Conservation (phyloP, 2,329 filamentous ascomycete genomes). For the Metarhizium anisopliae region DNA sequence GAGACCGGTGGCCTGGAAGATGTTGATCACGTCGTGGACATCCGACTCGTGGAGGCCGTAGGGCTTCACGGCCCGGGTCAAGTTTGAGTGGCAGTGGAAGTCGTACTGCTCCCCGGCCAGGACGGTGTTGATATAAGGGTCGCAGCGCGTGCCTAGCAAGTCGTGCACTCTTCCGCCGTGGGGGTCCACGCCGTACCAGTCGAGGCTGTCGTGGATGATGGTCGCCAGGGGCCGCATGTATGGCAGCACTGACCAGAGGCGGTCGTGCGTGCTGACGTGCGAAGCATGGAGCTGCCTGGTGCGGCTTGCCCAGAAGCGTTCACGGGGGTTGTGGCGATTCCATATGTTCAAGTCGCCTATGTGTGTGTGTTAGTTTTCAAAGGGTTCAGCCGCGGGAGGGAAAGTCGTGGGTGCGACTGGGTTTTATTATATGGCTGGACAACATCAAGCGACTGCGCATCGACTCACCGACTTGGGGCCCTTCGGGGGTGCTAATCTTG, state of each 20-base stretch:
- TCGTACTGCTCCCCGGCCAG: constrained; percentile 65
- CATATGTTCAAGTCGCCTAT: constrained; percentile 72
- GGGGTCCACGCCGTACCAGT: constrained; percentile 50
- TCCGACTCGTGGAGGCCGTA: constrained; percentile 63
- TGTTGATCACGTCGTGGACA: constrained; percentile 77
- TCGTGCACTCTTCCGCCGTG: constrained; percentile 66
- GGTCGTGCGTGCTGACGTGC: constrained; percentile 62
- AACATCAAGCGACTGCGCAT: neutral
- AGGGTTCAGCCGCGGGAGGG: no score
- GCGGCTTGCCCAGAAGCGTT: constrained; percentile 73
- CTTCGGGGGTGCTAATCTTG: constrained; percentile 65
- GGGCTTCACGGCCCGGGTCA: constrained; percentile 61
- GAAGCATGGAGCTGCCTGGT: constrained; percentile 71
- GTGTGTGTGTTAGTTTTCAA: no score
- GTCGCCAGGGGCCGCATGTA: constrained; percentile 69
- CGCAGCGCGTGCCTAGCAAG: constrained; percentile 72
- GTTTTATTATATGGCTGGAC: no score
- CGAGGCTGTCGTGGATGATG: constrained; percentile 58
- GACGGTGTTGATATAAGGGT: constrained; percentile 73
- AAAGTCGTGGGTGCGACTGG: no score
- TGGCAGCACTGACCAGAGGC: constrained; percentile 70
- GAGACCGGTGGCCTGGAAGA: constrained; percentile 77
- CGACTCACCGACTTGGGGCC: constrained; percentile 59
- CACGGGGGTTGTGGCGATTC: constrained; percentile 66
- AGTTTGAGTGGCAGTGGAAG: constrained; percentile 78